phyloP scores from a whole-genome alignment of 164 flowering plant species.

The Aristolochia californica region DNA sequence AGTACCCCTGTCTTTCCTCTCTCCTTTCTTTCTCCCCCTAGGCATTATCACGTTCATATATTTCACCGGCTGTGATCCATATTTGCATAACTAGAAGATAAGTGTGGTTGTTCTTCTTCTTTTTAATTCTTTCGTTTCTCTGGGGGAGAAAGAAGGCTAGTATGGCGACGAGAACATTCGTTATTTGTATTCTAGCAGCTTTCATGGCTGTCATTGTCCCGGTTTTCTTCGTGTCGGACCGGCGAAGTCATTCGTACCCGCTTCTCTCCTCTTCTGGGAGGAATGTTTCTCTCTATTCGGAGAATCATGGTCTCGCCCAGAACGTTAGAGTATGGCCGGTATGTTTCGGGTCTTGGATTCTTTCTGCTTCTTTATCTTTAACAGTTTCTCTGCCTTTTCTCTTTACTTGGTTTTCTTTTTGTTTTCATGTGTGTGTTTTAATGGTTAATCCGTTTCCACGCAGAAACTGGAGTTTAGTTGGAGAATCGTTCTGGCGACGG shows the following conservation, averaged over 20 bases:
- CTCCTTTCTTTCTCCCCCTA: no score
- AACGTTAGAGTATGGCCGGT: constrained; percentile 61
- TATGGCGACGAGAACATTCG: constrained; percentile 9
- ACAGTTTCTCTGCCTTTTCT: background rate
- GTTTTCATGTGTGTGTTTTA: background rate
- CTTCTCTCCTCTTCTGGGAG: background rate
- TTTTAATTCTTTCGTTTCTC: no score
- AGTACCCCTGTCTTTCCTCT: no score
- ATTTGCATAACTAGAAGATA: no score
- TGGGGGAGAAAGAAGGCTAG: no score
- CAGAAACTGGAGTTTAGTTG: constrained; percentile 73
- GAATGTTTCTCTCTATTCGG: background rate
- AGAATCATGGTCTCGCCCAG: background rate
- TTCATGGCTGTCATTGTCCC: constrained; percentile 8
- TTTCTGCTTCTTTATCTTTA: background rate
- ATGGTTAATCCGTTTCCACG: background rate
- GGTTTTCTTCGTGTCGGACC: constrained; percentile 18
- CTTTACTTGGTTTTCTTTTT: background rate
- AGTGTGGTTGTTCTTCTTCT: no score
- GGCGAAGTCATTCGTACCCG: background rate
- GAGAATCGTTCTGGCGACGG: constrained; percentile 58
- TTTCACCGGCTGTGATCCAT: no score
- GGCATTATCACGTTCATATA: no score
- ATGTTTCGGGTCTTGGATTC: constrained; percentile 19
- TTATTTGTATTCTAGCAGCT: constrained; percentile 7